phyloP scores from a whole-genome alignment of 2,329 filamentous ascomycete species.

The Coniosporium tulheliwenetii region DNA sequence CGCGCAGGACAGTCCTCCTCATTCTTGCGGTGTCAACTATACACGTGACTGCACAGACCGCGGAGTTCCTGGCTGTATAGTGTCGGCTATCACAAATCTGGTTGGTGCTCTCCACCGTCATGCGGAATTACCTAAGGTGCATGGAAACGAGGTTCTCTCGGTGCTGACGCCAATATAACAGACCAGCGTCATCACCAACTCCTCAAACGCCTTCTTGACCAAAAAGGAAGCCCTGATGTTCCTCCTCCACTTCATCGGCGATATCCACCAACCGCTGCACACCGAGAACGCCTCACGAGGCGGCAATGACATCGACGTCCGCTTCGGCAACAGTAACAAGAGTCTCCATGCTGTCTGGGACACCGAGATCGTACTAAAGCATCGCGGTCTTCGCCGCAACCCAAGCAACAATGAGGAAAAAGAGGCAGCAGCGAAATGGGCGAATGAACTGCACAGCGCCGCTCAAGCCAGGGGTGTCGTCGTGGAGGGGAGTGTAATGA shows the following conservation, averaged over 20 bases:
- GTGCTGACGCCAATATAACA: too few relatives aligned
- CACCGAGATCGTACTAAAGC: too few relatives aligned
- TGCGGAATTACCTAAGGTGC: slow-evolving; percentile 14
- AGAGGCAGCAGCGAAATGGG: too few relatives aligned
- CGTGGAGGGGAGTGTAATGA: too few relatives aligned
- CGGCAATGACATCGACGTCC: slow-evolving; percentile 28
- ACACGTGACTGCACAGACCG: slow-evolving; percentile 29
- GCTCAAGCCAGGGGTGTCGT: too few relatives aligned
- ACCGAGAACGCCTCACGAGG: slow-evolving; percentile 30
- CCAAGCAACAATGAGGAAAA: too few relatives aligned
- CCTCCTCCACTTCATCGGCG: slow-evolving; percentile 39
- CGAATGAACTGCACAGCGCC: too few relatives aligned
- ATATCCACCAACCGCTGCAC: slow-evolving; percentile 59
- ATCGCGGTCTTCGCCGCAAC: too few relatives aligned
- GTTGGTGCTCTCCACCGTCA: slow-evolving; percentile 21
- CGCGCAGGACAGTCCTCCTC: slow-evolving; percentile 29
- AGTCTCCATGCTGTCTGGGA: slow-evolving; percentile 19
- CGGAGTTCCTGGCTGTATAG: slow-evolving; percentile 30
- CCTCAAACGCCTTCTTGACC: too few relatives aligned
- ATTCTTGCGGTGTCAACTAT: slow-evolving; percentile 31
- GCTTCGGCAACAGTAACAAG: slow-evolving; percentile 21
- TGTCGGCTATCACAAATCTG: slow-evolving; percentile 39
- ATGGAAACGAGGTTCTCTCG: slow-evolving; percentile 22
- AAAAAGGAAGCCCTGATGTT: too few relatives aligned
- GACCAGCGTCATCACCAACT: too few relatives aligned